Base-by-base conservation (phyloP, 495 filamentous ascomycete genomes). In the Chaetomium tenue region DNA sequence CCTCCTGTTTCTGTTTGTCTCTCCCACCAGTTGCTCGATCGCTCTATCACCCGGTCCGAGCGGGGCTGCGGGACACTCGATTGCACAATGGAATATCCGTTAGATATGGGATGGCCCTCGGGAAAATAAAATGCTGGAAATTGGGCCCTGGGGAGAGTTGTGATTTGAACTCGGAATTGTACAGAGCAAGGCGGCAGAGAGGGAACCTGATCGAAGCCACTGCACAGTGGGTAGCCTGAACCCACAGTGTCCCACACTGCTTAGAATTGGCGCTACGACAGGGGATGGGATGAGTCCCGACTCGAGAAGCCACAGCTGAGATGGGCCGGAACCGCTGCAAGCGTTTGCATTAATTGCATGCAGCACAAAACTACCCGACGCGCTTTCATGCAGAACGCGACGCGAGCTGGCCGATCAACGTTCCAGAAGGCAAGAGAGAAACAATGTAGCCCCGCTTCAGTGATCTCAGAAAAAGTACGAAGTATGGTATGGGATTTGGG, bases 201-300 rank as follows among this genome's bases (percentile, higher is more conserved):
- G 42, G 65, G 66, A 67, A 67, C 61, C 57, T 22, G 22, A 58
- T 58, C 66, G 60, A 64, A 64, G 52, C 61, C 57, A 37, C 56
- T 64, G 33, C 60, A 52, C 42, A 22, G 64, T 23, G 30, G 20
- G 30, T n/a, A 33, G 47, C 58, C 42, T 37, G 30, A 52, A 52
- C 64, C 61, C 56, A 58, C 59, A 42, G 53, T 46, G 59, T 44
- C 53, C 59, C 59, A 61, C 58, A 26, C 37, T 40, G 33, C 28
- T 6, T 58, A 8, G 63, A 44, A 23, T 37, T 57, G 63, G 58
- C 58, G 64, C 54, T 57, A 55, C 48, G 25, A 56, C 61, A 60
- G 60, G 47, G 51, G 23, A 28, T 16, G 25, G 33, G 9, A 37
- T 37, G 28, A 28, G 22, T 8, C 33, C 28, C 40, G 54, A 60